These are phyloP conservation scores for Bondarzewia mesenterica DNA, from an alignment of 1,284 basidiomycete species.

Conservation along the genomic window DNA sequence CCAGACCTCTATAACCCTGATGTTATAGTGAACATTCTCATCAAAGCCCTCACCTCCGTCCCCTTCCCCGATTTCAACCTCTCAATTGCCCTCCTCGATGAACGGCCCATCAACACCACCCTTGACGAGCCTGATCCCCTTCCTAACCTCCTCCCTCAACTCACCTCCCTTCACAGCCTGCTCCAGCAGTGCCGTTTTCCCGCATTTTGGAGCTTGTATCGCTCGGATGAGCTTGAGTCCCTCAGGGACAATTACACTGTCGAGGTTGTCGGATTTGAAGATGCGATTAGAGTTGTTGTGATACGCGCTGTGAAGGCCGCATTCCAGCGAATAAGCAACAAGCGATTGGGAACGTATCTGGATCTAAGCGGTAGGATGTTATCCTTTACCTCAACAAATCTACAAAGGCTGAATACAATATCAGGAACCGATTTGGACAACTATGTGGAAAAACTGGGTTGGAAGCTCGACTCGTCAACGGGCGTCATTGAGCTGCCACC, in stretches of 20 bases:
- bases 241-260: slow-evolving; percentile 81
- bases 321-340: slow-evolving; percentile 67
- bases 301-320: slow-evolving; percentile 73
- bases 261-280: slow-evolving; percentile 75
- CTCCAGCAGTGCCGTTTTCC: slow-evolving; percentile 87
- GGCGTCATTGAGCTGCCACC: slow-evolving; percentile 69
- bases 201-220: slow-evolving; percentile 77
- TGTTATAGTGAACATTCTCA: slow-evolving; percentile 88
- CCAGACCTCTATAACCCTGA: slow-evolving; percentile 88
- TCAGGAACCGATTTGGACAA: slow-evolving; percentile 52
- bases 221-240: slow-evolving; percentile 57
- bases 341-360: slow-evolving; percentile 67
- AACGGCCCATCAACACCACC: slow-evolving; percentile 49
- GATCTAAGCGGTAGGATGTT: slow-evolving; percentile 52
- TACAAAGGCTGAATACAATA: slow-evolving; percentile 9
- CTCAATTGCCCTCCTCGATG: slow-evolving; percentile 84
- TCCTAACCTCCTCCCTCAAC: slow-evolving; percentile 63
- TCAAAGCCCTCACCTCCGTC: slow-evolving; percentile 80
- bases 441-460: slow-evolving; percentile 68
- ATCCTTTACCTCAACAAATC: not conserved
- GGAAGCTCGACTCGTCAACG: slow-evolving; percentile 56
- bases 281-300: slow-evolving; percentile 69
- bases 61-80: slow-evolving; percentile 92
- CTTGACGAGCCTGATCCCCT: slow-evolving; percentile 79
- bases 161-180: slow-evolving; percentile 69